These are phyloP conservation scores for Colletotrichum coccodes DNA, from an alignment of 2,329 filamentous ascomycete genomes.

Conservation along the genomic window DNA sequence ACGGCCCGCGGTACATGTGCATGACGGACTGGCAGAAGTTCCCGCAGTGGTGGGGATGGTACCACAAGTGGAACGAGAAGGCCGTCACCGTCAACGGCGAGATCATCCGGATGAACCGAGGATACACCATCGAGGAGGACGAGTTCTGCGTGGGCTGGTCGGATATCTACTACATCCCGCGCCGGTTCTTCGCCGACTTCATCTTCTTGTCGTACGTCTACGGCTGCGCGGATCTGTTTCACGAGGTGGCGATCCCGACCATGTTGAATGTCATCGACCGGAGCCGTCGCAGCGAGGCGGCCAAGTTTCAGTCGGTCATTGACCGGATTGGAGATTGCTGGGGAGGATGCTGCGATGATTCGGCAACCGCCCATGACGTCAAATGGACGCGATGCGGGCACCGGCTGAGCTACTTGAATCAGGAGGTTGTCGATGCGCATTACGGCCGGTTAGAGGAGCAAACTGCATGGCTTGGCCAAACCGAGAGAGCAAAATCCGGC, in stretches of 20 bases:
- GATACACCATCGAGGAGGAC: slow-evolving; percentile 19
- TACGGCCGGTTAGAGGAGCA: slow-evolving; percentile 29
- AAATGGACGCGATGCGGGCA: slow-evolving; percentile 32
- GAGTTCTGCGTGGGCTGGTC: slow-evolving; percentile 45
- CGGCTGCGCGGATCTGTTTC: slow-evolving; percentile 37
- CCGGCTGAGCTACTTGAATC: slow-evolving; percentile 32
- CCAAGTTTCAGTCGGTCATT: slow-evolving; percentile 24
- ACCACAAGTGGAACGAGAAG: slow-evolving; percentile 24
- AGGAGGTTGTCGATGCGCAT: slow-evolving; percentile 30
- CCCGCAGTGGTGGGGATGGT: slow-evolving; percentile 37
- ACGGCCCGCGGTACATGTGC: slow-evolving; percentile 36
- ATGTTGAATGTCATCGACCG: slow-evolving; percentile 44
- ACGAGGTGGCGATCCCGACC: slow-evolving; percentile 45
- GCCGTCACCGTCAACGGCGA: slow-evolving; percentile 32
- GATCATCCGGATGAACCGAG: slow-evolving; percentile 8
- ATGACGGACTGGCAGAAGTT: slow-evolving; percentile 35
- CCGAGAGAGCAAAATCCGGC: background rate
- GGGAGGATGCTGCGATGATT: slow-evolving; percentile 34
- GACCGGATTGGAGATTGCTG: slow-evolving; percentile 34
- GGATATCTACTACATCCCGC: slow-evolving; percentile 46
- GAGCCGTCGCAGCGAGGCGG: slow-evolving; percentile 29
- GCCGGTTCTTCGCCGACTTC: slow-evolving; percentile 43
- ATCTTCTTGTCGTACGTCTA: slow-evolving; percentile 40
- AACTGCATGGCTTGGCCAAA: slow-evolving; percentile 23
- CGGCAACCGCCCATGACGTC: slow-evolving; percentile 32